phyloP scores from a whole-genome alignment of 192 early-diverging fungal genomes.

The Linnemannia hyalina region DNA sequence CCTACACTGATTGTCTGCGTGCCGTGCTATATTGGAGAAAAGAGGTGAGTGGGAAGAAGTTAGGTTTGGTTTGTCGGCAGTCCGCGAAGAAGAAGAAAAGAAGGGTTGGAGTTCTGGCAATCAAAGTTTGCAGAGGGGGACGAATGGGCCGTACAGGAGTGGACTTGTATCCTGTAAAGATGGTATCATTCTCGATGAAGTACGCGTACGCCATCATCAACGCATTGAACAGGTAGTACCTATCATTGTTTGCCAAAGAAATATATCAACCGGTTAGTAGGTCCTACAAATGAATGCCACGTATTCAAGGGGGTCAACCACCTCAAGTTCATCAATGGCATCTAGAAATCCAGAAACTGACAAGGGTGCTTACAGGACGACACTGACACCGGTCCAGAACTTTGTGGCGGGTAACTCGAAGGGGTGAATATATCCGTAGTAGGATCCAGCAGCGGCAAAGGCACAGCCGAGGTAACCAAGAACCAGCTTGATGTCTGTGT shows the following conservation, averaged over 20 bases:
- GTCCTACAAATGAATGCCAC: not conserved
- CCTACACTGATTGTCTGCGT: constrained; percentile 66
- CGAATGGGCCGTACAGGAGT: constrained; percentile 19
- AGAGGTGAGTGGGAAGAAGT: not conserved
- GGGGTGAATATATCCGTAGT: constrained; percentile 76
- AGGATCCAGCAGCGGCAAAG: constrained; percentile 80
- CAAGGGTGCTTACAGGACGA: constrained; percentile 60
- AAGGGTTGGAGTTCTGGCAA: constrained; percentile 9
- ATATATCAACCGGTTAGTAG: not conserved
- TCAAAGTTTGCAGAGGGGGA: not conserved
- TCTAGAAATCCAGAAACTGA: too few species aligned
- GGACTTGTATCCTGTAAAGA: constrained; percentile 75
- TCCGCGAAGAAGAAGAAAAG: constrained; percentile 10
- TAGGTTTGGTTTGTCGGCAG: not conserved
- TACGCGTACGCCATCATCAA: constrained; percentile 70
- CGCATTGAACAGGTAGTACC: constrained; percentile 62
- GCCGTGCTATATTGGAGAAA: constrained; percentile 46
- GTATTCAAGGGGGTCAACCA: not conserved
- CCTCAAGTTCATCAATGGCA: not conserved
- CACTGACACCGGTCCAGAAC: constrained; percentile 70
- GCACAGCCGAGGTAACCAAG: constrained; percentile 83
- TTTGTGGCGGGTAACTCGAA: constrained; percentile 70
- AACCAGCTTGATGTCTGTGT: constrained; percentile 85
- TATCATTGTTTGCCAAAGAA: not conserved
- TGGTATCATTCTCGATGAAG: constrained; percentile 73